These are phyloP conservation scores for Emmonsiellopsis sp. DNA, from an alignment of 2,329 filamentous ascomycete genomes.

Conservation along the genomic window DNA sequence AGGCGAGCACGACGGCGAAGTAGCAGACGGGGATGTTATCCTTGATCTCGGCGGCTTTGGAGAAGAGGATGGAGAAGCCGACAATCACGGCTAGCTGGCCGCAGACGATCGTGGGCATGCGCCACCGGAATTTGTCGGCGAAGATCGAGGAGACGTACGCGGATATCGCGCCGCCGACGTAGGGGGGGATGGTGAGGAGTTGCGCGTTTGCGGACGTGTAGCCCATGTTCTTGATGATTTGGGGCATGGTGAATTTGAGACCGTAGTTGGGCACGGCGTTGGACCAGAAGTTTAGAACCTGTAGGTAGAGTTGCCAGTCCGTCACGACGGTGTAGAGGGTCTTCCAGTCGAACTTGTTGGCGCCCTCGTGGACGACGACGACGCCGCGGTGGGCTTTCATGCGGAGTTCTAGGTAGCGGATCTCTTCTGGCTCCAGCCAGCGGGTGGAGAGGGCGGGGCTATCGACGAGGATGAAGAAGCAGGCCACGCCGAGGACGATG, in stretches of 20 bases:
- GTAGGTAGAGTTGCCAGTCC: slow-evolving; percentile 41
- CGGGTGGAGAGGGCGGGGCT: slow-evolving; percentile 25
- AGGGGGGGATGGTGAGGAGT: slow-evolving; percentile 26
- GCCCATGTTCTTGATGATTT: slow-evolving; percentile 34
- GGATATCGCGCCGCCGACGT: slow-evolving; percentile 22
- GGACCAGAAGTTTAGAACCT: slow-evolving; percentile 35
- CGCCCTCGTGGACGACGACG: slow-evolving; percentile 4
- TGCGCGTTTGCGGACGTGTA: slow-evolving; percentile 27
- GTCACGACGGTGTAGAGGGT: slow-evolving; percentile 32
- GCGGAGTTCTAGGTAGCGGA: slow-evolving; percentile 31
- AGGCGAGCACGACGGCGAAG: slow-evolving; percentile 37
- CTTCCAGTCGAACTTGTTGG: slow-evolving; percentile 24
- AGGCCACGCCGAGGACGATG: slow-evolving; percentile 48
- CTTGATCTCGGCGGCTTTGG: slow-evolving; percentile 27
- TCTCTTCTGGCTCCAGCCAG: slow-evolving; percentile 33
- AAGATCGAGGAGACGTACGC: slow-evolving; percentile 24
- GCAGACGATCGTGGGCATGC: slow-evolving; percentile 31
- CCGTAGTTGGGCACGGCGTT: slow-evolving; percentile 32
- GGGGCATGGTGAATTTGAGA: slow-evolving; percentile 26
- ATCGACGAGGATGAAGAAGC: slow-evolving; percentile 22
- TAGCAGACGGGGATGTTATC: slow-evolving; percentile 35
- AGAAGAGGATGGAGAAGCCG: slow-evolving; percentile 28
- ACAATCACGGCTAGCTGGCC: slow-evolving; percentile 27
- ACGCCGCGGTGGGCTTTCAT: slow-evolving; percentile 21
- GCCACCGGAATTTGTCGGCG: slow-evolving; percentile 30